Percentiles rank a stretch among this genome's conserved stretches.
Conservation (phyloP, 139 green algal genomes). For the Mychonastes homosphaera region DNA sequence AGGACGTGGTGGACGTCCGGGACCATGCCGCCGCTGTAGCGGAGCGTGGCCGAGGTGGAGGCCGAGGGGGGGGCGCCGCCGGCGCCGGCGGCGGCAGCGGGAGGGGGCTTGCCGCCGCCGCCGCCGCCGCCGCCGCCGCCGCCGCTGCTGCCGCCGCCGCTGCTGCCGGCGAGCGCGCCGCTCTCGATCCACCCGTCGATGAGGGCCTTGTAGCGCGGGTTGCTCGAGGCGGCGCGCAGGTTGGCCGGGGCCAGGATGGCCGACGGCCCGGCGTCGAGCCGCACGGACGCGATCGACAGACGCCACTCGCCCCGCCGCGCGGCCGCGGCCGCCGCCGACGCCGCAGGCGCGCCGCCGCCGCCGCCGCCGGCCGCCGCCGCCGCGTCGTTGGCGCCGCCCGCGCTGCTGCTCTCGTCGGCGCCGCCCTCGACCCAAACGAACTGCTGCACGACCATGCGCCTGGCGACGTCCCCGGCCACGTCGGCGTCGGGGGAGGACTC, state of each 20-base stretch:
- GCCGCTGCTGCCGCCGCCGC: background rate
- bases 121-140: no score
- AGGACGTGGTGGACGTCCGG: constrained; percentile 81
- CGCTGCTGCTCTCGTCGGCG: background rate
- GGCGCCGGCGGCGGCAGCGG: no score
- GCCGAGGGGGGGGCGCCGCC: no score
- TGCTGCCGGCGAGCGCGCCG: constrained; percentile 4
- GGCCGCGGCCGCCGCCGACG: background rate
- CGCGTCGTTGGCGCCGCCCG: background rate
- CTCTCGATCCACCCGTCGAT: constrained; percentile 42
- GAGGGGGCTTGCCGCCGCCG: background rate
- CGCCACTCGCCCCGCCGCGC: constrained; percentile 1
- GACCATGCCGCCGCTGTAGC: constrained; percentile 72
- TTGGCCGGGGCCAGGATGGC: constrained; percentile 67
- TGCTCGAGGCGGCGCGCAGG: constrained; percentile 44
- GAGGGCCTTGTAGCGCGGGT: constrained; percentile 46
- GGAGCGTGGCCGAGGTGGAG: constrained; percentile 30
- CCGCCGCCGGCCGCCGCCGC: constrained; percentile 5
- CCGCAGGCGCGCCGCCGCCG: background rate
- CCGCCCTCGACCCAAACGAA: background rate
- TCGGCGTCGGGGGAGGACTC: no score
- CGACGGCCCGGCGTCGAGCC: constrained; percentile 2
- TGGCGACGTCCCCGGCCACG: background rate
- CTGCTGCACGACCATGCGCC: background rate
- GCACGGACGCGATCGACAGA: constrained; percentile 3